Percentiles rank a stretch among this genome's conserved stretches.
Evolutionary conservation across 108 stramenopile genomes (phyloP).

Genomic region (Cyclotella sp.): DNA sequence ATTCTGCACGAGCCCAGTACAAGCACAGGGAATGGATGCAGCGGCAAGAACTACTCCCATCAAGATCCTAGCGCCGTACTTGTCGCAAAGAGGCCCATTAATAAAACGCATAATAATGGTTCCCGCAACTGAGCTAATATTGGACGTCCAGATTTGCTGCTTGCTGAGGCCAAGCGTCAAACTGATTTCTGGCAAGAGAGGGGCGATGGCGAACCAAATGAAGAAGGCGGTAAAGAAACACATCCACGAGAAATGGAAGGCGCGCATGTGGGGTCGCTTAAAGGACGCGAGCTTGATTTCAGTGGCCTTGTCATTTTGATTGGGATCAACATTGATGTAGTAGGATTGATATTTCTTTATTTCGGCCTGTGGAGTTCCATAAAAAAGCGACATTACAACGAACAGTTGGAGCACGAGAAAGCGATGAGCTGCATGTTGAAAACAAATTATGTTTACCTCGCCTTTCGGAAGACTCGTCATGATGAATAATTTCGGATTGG

Average conservation of each 20-base stretch:
- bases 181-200: slow-evolving; percentile 74
- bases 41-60: slow-evolving; percentile 65
- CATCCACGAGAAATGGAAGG: slow-evolving; percentile 82
- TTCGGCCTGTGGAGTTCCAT: neutral
- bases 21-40: slow-evolving; percentile 75
- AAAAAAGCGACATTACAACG: too few relatives aligned
- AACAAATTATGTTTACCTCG: neutral
- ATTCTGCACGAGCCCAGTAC: slow-evolving; percentile 70
- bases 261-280: slow-evolving; percentile 85
- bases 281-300: slow-evolving; percentile 69
- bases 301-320: slow-evolving; percentile 72
- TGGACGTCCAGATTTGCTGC: slow-evolving; percentile 78
- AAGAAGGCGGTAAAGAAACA: slow-evolving; percentile 87
- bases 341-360: slow-evolving; percentile 71
- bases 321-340: slow-evolving; percentile 71
- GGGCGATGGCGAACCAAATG: slow-evolving; percentile 90
- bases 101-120: slow-evolving; percentile 79
- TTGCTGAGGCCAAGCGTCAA: slow-evolving; percentile 65
- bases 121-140: slow-evolving; percentile 69
- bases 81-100: slow-evolving; percentile 85
- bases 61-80: slow-evolving; percentile 70
- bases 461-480: neutral
- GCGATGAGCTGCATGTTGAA: neutral
- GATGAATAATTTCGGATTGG: neutral
- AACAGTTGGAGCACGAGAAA: too few relatives aligned